Evolutionary conservation across 176 grass and related monocot genomes (phyloP), one percentile per base, ranked within the genome.

Genomic region (Raddia guianensis): DNA sequence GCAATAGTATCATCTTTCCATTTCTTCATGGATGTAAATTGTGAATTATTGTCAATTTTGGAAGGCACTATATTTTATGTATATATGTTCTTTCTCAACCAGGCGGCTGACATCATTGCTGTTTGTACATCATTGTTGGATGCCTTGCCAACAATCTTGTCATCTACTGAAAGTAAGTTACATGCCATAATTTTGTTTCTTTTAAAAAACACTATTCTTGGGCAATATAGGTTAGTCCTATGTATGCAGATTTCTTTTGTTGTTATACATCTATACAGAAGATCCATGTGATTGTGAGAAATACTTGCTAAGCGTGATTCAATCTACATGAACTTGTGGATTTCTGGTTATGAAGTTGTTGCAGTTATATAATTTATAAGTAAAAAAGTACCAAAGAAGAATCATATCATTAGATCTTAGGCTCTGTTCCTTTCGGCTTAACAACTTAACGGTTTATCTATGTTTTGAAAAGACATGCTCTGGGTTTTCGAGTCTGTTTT

Each of bases 101-200:
- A 99, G 96, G 96, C 86, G 7, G 80, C 94, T 57, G 90, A 93
- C 79, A 92, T 95, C 66, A 67, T 99, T 70, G 74, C 90, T 75
- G 82, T 95, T 87, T 84, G 81, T 62, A 95, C 96, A 1, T 87
- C 90, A 13, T 86, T 99, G 65, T 66, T 99, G 81, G 96, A 95
- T 18, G 48, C 52, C 15, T 80, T 99, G 73, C 96, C 96, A 71
- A 63, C 76, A 73, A 45, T 93, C 37, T 68, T 68, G 62, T 69
- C 79, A 11, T 61, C 83, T 73, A 63, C 67, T 27, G 88, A 86
- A 90, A 79, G 83, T 90, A 90, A 86, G 83, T 82, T 62, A 42
- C 37, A 68, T 68, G 68, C 53, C 61, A 33, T 6, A 40, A 40
- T 40, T 40, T 40, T 56, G 53, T 44, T 51, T 63, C 49, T 53